These are phyloP conservation scores for Sophora flavescens DNA, from an alignment of 306 rosid genomes.

Conservation along the genomic window DNA sequence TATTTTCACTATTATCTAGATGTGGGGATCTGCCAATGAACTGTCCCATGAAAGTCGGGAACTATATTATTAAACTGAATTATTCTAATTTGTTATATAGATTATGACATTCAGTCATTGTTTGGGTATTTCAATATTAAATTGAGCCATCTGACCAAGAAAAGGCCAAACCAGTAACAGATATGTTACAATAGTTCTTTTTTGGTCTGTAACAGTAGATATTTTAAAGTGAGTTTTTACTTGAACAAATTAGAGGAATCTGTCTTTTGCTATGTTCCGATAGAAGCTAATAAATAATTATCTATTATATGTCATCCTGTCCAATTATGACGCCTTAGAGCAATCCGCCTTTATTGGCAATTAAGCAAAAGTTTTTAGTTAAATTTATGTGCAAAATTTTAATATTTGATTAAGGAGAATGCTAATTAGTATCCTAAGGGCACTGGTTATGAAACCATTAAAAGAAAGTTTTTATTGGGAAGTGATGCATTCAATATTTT, in stretches of 20 bases:
- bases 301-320: not conserved
- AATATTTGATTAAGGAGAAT: not conserved
- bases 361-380: no score
- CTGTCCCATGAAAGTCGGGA: slow-evolving; percentile 8
- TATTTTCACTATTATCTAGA: not conserved
- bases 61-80: not conserved
- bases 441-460: no score
- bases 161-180: not conserved
- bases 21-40: not conserved
- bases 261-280: not conserved
- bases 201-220: not conserved
- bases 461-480: no score
- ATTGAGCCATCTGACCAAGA: slow-evolving; percentile 7
- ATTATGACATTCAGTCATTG: no score
- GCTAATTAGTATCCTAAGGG: no score
- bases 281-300: not conserved
- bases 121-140: not conserved
- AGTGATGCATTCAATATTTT: no score
- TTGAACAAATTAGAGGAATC: slow-evolving; percentile 1
- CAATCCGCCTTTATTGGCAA: no score
- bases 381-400: no score
- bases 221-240: not conserved
- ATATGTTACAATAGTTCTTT: not conserved
- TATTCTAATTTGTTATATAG: not conserved
- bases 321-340: not conserved